phyloP scores from a whole-genome alignment of 2,329 filamentous ascomycete genomes.

The Aspergillus tamarii region DNA sequence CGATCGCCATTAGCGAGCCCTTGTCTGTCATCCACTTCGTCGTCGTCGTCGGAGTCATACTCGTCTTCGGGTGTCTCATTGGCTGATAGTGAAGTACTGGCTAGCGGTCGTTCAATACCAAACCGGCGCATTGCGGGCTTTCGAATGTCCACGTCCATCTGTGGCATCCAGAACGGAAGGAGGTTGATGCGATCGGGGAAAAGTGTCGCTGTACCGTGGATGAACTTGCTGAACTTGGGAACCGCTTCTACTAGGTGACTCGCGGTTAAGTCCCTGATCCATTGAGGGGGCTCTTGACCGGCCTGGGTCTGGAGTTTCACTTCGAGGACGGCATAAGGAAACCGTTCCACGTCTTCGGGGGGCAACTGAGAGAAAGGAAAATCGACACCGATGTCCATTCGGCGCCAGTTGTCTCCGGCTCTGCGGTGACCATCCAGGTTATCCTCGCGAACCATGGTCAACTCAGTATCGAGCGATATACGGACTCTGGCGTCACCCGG shows the following conservation, averaged over 20 bases:
- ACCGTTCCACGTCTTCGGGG: slow-evolving; percentile 80
- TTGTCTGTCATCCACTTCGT: slow-evolving; percentile 51
- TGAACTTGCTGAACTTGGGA: slow-evolving; percentile 99
- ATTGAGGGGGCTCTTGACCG: slow-evolving; percentile 92
- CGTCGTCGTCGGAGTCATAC: slow-evolving; percentile 68
- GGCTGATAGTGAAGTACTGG: slow-evolving; percentile 74
- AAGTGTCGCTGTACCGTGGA: slow-evolving; percentile 86
- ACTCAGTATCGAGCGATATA: slow-evolving; percentile 93
- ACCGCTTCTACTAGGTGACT: slow-evolving; percentile 98
- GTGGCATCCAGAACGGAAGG: slow-evolving; percentile 95
- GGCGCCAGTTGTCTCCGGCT: slow-evolving; percentile 87
- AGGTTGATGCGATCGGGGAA: slow-evolving; percentile 87
- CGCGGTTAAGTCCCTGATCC: slow-evolving; percentile 90
- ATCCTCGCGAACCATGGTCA: slow-evolving; percentile 94
- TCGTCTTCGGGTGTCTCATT: slow-evolving; percentile 75
- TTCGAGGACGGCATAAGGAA: slow-evolving; percentile 94
- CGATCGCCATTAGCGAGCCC: background rate
- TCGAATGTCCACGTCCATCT: slow-evolving; percentile 97
- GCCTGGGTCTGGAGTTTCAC: slow-evolving; percentile 97
- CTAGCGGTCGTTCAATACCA: slow-evolving; percentile 79
- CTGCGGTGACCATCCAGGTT: slow-evolving; percentile 81
- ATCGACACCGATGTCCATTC: slow-evolving; percentile 97
- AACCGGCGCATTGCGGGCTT: slow-evolving; percentile 89
- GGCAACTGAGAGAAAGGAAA: slow-evolving; percentile 90
- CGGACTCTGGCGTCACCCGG: slow-evolving; percentile 94